Percentiles rank a stretch among this genome's conserved stretches.
Evolutionary conservation across 2,329 filamentous ascomycete genomes (phyloP).

Genomic region (Penicillium sp.): DNA sequence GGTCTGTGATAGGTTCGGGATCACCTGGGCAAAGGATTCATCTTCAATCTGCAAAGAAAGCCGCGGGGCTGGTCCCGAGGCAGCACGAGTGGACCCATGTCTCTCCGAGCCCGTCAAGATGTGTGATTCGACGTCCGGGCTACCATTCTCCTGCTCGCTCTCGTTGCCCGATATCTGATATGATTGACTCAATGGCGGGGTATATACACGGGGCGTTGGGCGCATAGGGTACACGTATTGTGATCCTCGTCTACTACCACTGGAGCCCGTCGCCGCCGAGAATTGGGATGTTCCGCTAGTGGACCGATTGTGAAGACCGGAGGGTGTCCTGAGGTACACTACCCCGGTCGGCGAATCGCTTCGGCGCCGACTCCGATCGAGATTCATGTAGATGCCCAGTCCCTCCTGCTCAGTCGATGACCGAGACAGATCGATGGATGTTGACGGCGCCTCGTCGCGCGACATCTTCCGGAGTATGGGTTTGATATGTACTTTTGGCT

Average conservation of each 20-base stretch:
- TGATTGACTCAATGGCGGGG: constrained; percentile 49
- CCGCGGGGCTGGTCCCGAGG: constrained; percentile 27
- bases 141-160: constrained; percentile 41
- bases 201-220: constrained; percentile 52
- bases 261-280: constrained; percentile 46
- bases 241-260: constrained; percentile 47
- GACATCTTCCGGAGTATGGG: constrained; percentile 54
- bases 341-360: constrained; percentile 39
- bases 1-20: constrained; percentile 50
- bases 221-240: constrained; percentile 55
- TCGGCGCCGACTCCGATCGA: constrained; percentile 28
- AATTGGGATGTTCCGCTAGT: constrained; percentile 54
- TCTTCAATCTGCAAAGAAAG: constrained; percentile 38
- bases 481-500: constrained; percentile 47
- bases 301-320: constrained; percentile 48
- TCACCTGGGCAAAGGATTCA: constrained; percentile 41
- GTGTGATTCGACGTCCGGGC: constrained; percentile 43
- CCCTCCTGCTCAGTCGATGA: constrained; percentile 55
- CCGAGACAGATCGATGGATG: constrained; percentile 52
- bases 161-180: constrained; percentile 48
- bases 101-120: constrained; percentile 23
- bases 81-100: constrained; percentile 31
- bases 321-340: constrained; percentile 38
- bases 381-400: constrained; percentile 48
- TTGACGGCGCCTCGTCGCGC: constrained; percentile 44